A percentile compares a stretch with the other conserved stretches of the same genome.
These are phyloP conservation scores for Colletotrichum nymphaeae DNA, from an alignment of 2,329 filamentous ascomycete species.

Conservation along the genomic window DNA sequence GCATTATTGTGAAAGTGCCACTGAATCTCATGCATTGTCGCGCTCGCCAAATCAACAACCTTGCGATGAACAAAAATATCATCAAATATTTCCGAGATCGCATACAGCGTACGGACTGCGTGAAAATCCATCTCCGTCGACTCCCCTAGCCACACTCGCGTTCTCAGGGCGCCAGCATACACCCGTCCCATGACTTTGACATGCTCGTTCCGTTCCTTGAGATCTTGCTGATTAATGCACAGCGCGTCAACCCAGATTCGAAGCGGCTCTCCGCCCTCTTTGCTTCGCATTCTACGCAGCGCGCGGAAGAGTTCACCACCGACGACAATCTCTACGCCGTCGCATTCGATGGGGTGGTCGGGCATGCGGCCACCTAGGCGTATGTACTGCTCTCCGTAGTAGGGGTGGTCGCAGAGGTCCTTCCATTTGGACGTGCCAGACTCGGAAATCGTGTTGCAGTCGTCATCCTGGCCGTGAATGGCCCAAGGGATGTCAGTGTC, in stretches of 20 bases:
- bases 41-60: not conserved
- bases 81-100: not conserved
- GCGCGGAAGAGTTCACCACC: slow-evolving; percentile 31
- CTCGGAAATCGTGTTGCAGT: not conserved
- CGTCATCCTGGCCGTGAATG: slow-evolving; percentile 14
- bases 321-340: slow-evolving; percentile 10
- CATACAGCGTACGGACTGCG: not conserved
- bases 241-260: slow-evolving; percentile 34
- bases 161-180: slow-evolving; percentile 19
- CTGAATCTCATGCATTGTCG: not conserved
- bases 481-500: slow-evolving; percentile 17
- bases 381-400: slow-evolving; percentile 25
- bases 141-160: slow-evolving; percentile 33
- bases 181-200: slow-evolving; percentile 32
- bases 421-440: slow-evolving; percentile 13
- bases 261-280: not conserved
- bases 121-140: slow-evolving; percentile 23
- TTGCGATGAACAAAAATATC: not conserved
- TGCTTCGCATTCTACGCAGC: slow-evolving; percentile 7
- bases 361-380: slow-evolving; percentile 22
- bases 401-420: slow-evolving; percentile 39
- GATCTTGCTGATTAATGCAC: slow-evolving; percentile 33
- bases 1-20: slow-evolving; percentile 1
- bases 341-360: slow-evolving; percentile 20
- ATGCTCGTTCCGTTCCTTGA: slow-evolving; percentile 30